Conservation (phyloP, 2,329 filamentous ascomycete genomes). For the Fusarium goolgardi region DNA sequence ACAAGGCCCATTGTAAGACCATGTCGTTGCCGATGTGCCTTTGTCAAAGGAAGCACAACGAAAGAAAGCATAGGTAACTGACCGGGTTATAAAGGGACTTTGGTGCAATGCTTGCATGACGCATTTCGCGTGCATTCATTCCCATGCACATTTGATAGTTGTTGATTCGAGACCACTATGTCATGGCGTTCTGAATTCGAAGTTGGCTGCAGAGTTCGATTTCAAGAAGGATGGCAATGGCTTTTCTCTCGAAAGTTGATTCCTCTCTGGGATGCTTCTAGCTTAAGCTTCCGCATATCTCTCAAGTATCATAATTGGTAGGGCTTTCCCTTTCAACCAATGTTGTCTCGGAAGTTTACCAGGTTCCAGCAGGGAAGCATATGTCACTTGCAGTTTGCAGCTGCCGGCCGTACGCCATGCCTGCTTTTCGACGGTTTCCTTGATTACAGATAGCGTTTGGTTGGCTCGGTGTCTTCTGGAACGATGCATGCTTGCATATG, state of each 20-base stretch:
- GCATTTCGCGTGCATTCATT: slow-evolving; percentile 9
- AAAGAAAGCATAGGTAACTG: not conserved
- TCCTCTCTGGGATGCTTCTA: slow-evolving; percentile 21
- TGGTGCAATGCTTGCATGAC: slow-evolving; percentile 25
- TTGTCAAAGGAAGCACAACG: not conserved
- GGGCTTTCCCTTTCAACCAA: not conserved
- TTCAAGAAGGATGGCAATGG: not conserved
- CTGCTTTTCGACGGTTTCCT: not conserved
- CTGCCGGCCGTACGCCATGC: not conserved
- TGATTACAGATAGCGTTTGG: not conserved
- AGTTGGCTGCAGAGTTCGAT: slow-evolving; percentile 8
- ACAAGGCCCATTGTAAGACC: not conserved
- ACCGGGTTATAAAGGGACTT: slow-evolving; percentile 15
- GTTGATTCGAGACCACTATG: not conserved
- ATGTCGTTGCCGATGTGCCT: slow-evolving; percentile 1
- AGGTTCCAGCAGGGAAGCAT: not conserved
- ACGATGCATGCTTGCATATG: not conserved
- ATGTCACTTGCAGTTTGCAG: slow-evolving; percentile 17
- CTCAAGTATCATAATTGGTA: not conserved
- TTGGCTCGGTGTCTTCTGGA: not conserved
- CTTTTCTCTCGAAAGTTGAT: slow-evolving; percentile 20
- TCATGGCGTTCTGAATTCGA: not conserved
- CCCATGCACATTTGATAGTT: slow-evolving; percentile 3
- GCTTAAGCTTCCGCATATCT: not conserved
- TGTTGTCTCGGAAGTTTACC: not conserved